Percentiles rank a stretch among this genome's conserved stretches.
These are phyloP conservation scores for Termitomyces sp. DNA, from an alignment of 768 basidiomycete genomes.

Conservation along the genomic window DNA sequence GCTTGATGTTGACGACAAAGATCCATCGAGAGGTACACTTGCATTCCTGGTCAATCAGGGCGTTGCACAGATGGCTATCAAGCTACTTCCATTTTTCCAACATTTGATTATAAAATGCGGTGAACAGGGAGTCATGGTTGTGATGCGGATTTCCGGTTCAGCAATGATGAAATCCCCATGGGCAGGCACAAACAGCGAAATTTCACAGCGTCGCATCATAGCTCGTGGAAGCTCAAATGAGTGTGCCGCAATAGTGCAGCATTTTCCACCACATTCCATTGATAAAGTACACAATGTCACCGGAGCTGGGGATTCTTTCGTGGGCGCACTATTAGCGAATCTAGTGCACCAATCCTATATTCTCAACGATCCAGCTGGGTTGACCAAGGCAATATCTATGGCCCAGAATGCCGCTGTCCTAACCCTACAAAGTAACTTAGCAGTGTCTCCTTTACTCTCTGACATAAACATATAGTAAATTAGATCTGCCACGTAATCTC, in stretches of 20 bases:
- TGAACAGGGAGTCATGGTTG: conserved; percentile 55
- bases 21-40: conserved; percentile 37
- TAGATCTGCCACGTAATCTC: not conserved
- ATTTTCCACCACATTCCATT: conserved; percentile 57
- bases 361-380: conserved; percentile 38
- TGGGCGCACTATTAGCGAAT: conserved; percentile 69
- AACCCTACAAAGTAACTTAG: conserved; percentile 49
- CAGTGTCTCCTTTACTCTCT: conserved; percentile 64
- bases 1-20: conserved; percentile 34
- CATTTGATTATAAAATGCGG: conserved; percentile 87
- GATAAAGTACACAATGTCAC: conserved; percentile 66
- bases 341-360: conserved; percentile 39
- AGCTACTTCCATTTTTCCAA: conserved; percentile 80
- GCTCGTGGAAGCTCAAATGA: conserved; percentile 41
- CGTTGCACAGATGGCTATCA: conserved; percentile 72
- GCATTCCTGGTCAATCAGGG: conserved; percentile 67
- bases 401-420: conserved; percentile 65
- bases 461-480: conserved; percentile 9
- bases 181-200: conserved; percentile 43
- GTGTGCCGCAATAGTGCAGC: conserved; percentile 53
- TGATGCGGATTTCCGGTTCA: conserved; percentile 42
- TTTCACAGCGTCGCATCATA: conserved; percentile 43
- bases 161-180: conserved; percentile 42
- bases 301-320: conserved; percentile 41
- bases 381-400: conserved; percentile 40